Percentiles rank a stretch among this genome's conserved stretches.
phyloP scores from a whole-genome alignment of 2,329 filamentous ascomycete genomes.

The Thelonectria rubi region DNA sequence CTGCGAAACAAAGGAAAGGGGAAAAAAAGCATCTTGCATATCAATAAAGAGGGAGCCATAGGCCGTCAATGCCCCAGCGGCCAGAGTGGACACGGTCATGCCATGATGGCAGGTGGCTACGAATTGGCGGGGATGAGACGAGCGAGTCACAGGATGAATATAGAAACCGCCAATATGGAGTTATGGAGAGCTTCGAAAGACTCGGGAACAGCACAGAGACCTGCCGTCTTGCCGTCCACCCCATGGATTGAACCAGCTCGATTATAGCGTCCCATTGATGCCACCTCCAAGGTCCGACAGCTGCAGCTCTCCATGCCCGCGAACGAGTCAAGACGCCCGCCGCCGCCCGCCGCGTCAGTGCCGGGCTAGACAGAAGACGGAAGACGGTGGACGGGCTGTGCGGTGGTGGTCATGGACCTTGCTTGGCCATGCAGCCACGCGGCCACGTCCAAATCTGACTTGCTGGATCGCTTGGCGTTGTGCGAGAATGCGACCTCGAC shows the following conservation, averaged over 20 bases:
- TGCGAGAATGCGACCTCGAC: background rate
- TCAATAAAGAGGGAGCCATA: background rate
- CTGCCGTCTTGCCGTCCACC: background rate
- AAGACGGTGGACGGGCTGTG: background rate
- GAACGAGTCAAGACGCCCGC: background rate
- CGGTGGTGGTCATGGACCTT: background rate
- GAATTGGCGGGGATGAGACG: background rate
- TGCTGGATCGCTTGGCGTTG: background rate
- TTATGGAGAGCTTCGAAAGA: background rate
- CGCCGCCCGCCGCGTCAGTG: slow-evolving; percentile 1
- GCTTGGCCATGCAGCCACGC: background rate
- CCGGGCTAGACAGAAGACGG: background rate
- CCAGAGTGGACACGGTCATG: slow-evolving; percentile 1
- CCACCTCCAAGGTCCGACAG: background rate
- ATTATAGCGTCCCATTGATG: slow-evolving; percentile 1
- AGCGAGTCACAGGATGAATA: background rate
- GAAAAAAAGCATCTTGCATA: background rate
- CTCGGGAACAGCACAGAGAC: background rate
- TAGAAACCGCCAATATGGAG: background rate
- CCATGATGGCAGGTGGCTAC: background rate
- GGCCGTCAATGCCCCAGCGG: background rate
- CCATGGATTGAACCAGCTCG: too few relatives aligned
- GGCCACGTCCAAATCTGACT: slow-evolving; percentile 1
- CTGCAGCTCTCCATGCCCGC: background rate
- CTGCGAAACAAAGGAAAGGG: background rate